Evolutionary conservation across 2,329 filamentous ascomycete genomes (phyloP), one percentile per base, ranked within the genome.

Genomic region (Neopestalotiopsis clavispora): DNA sequence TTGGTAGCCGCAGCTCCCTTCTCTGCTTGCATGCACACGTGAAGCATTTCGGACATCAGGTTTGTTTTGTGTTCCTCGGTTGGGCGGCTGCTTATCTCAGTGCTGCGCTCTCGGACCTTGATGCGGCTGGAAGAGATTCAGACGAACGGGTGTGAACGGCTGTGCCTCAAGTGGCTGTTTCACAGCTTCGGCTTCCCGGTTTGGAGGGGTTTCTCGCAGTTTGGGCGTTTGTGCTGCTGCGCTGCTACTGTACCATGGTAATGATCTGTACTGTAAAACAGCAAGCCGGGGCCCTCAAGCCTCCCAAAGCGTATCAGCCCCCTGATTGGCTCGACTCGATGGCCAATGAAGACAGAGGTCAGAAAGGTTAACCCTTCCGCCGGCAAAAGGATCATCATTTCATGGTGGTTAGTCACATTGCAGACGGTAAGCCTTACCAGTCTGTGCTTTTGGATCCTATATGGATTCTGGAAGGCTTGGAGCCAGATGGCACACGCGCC

Each of bases 41-140:
- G 63, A 66, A 66, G 63, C 63, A 66, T n/a, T 56, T 66, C 63
- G 20, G 63, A 66, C 49, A 38, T 57, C 63, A 66, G 40, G 52
- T 32, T 38, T 57, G 63, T 66, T 66, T 66, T 58, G 63, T 66
- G 17, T 14, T 57, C 23, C 23, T 28, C 49, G 23, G 63, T 23
- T 49, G 57, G 40, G 42, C 42, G 42, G 40, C n/a, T 42, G 49
- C 63, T 66, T 66, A 66, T 66, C 63, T 23, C 30, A 28, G 23
- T 28, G 23, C 23, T 28, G 23, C 23, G 63, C 32, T 57, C 49
- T 57, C 49, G 42, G 63, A 45, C 42, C 20, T 57, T 23, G 17
- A 52, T 52, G 63, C 63, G 52, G 63, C 42, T 57, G 45, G 49
- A 49, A 13, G 45, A 32, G 56, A 28, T 56, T 66, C 63, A 58